Percentiles rank a stretch among this genome's conserved stretches.
phyloP scores from a whole-genome alignment of 2,329 filamentous ascomycete species.

The Nigrograna mackinnonii region DNA sequence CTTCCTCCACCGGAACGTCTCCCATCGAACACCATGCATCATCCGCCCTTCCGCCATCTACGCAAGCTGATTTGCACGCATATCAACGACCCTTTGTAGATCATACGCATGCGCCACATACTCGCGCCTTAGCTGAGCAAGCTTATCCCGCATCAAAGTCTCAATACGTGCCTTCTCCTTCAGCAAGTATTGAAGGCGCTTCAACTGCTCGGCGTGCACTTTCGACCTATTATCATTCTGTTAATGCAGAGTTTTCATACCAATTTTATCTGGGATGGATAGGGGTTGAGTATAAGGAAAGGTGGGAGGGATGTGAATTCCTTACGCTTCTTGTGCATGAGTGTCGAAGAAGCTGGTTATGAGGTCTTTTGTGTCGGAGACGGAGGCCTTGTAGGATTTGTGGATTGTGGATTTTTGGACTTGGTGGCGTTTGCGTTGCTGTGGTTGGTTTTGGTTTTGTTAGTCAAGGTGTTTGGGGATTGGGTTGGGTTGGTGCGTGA shows the following conservation, averaged over 20 bases:
- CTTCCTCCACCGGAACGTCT: too few relatives aligned
- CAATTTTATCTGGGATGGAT: too few relatives aligned
- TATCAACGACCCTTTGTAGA: slow-evolving; percentile 21
- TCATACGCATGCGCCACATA: slow-evolving; percentile 27
- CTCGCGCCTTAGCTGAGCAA: slow-evolving; percentile 14
- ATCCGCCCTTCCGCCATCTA: slow-evolving; percentile 6
- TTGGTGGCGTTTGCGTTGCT: slow-evolving; percentile 32
- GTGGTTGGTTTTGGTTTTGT: too few relatives aligned
- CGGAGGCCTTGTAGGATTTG: slow-evolving; percentile 18
- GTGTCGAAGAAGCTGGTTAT: slow-evolving; percentile 27
- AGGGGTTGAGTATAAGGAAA: slow-evolving; percentile 14
- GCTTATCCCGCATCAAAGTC: slow-evolving; percentile 20
- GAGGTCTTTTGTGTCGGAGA: slow-evolving; percentile 10
- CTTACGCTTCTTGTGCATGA: slow-evolving; percentile 32
- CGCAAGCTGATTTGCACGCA: slow-evolving; percentile 22
- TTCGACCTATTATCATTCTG: background rate
- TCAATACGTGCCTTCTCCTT: slow-evolving; percentile 16
- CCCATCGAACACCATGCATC: too few relatives aligned
- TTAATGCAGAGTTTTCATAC: too few relatives aligned
- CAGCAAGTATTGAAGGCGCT: slow-evolving; percentile 5
- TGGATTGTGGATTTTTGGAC: slow-evolving; percentile 19
- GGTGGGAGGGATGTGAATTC: background rate
- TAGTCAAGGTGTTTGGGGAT: too few relatives aligned
- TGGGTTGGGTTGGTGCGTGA: too few relatives aligned
- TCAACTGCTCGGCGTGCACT: background rate